Evolutionary conservation across 1,284 basidiomycete genomes (phyloP).

Genomic region (Cronartium quercuum): DNA sequence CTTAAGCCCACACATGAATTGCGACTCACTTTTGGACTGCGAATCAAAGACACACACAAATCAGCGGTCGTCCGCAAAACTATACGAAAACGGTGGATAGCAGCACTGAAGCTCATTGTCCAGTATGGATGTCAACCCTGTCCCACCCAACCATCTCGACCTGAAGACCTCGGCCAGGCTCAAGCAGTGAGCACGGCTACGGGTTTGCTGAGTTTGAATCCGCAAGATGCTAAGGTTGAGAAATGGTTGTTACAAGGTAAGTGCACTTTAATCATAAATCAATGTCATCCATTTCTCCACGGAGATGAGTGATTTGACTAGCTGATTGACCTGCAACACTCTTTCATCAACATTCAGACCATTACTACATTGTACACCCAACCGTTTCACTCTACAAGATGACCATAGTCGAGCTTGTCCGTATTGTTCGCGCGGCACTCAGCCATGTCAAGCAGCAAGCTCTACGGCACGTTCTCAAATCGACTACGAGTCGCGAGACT

Average conservation of each 20-base stretch:
- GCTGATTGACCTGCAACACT: background rate
- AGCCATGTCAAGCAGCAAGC: background rate
- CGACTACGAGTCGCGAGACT: no score
- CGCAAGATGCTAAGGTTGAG: background rate
- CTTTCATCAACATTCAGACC: background rate
- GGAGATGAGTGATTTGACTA: background rate
- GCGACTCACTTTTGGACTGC: conserved; percentile 8
- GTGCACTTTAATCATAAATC: background rate
- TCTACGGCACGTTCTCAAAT: background rate
- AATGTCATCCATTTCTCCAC: background rate
- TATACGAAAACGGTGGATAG: conserved; percentile 18
- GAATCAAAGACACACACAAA: conserved; percentile 12
- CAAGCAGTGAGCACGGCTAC: background rate
- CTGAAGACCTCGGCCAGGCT: background rate
- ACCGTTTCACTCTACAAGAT: background rate
- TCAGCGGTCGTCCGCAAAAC: conserved; percentile 8
- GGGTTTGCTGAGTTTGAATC: background rate
- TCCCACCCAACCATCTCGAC: background rate
- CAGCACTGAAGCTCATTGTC: conserved; percentile 24
- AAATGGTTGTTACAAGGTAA: background rate
- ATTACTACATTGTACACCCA: conserved; percentile 19
- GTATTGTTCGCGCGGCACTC: background rate
- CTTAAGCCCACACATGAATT: background rate
- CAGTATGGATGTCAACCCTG: background rate
- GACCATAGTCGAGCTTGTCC: background rate